Base-by-base conservation (phyloP, 495 filamentous ascomycete genomes). In the Penicillium diatomitis region DNA sequence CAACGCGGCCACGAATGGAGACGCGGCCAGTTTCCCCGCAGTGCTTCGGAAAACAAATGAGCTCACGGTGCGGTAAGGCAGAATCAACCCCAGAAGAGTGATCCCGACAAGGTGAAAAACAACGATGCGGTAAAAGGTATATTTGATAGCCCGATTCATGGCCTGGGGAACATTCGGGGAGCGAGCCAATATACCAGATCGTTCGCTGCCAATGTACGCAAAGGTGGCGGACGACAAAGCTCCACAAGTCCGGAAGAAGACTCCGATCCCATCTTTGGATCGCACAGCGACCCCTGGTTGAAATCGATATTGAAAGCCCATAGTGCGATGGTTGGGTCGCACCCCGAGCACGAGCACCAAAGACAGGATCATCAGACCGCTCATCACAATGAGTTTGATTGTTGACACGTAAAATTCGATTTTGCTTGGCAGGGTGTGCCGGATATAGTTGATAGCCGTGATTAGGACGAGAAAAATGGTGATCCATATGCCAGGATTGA, bases 131-230 rank as follows among this genome's bases (percentile, higher is more conserved):
- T 84, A 90, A 59, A 94, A 90, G 43, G 83, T 85, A 52, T 86
- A 77, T 48, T 80, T 83, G 36, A 83, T 82, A 4, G 89, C 87
- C 48, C 75, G 73, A 37, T 86, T 85, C 34, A 90, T 84, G 9
- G 79, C 79, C 56, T 79, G 79, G 45, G 78, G 72, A 0, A 89
- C 85, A 62, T 88, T 85, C 8, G 73, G 73, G 27, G 84, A 81
- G 66, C 91, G 87, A 6, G 76, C 67, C 20, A 76, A 65, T 4
- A 83, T 72, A 44, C 80, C 88, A 45, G 92, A 80, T 29, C 90
- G 73, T 68, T 96, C 90, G 9, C 88, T 90, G 35, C 87, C 86
- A 35, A 89, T 71, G 54, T 87, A 91, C 28, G 88, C 85, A 50
- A 91, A 90, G 3, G 82, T 85, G 5, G 87, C 85, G 45, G 80